These are phyloP conservation scores for Magnaporthiopsis rhizophila DNA, from an alignment of 2,329 filamentous ascomycete species.

Conservation along the genomic window DNA sequence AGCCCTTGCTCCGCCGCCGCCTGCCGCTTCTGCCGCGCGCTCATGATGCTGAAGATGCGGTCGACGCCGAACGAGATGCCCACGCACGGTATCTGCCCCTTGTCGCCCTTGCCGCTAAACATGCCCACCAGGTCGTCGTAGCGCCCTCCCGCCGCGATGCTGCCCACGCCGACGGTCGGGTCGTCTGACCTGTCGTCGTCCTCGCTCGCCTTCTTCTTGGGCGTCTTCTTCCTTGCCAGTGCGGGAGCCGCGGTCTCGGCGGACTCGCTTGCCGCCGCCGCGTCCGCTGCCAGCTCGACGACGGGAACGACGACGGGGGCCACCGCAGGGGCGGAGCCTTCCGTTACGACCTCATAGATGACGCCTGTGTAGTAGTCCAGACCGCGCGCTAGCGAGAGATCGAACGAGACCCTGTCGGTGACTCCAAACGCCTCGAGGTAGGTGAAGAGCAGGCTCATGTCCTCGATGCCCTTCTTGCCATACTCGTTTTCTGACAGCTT, in stretches of 20 bases:
- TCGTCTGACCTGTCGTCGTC: conserved; percentile 65
- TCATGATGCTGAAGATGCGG: conserved; percentile 87
- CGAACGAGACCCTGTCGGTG: conserved; percentile 71
- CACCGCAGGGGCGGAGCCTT: conserved; percentile 25
- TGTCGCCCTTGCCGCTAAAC: conserved; percentile 70
- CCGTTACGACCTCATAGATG: conserved; percentile 72
- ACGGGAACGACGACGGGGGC: conserved; percentile 16
- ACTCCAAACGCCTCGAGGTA: conserved; percentile 75
- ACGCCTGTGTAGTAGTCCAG: conserved; percentile 54
- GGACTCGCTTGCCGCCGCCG: not conserved
- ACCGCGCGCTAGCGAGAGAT: conserved; percentile 81
- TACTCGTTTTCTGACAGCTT: conserved; percentile 61
- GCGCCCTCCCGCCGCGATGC: conserved; percentile 79
- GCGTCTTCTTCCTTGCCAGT: conserved; percentile 22
- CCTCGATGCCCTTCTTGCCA: conserved; percentile 71
- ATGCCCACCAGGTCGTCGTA: conserved; percentile 93
- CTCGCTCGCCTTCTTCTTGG: conserved; percentile 34
- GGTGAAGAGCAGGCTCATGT: conserved; percentile 72
- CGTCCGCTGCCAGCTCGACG: not conserved
- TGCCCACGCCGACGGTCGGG: conserved; percentile 76
- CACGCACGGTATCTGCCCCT: conserved; percentile 79
- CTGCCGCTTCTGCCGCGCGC: conserved; percentile 56
- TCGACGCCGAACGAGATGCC: conserved; percentile 93
- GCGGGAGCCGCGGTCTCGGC: not conserved
- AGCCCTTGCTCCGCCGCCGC: conserved; percentile 23